These are phyloP conservation scores for Draba incana DNA, from an alignment of 345 rosid genomes.

Conservation along the genomic window DNA sequence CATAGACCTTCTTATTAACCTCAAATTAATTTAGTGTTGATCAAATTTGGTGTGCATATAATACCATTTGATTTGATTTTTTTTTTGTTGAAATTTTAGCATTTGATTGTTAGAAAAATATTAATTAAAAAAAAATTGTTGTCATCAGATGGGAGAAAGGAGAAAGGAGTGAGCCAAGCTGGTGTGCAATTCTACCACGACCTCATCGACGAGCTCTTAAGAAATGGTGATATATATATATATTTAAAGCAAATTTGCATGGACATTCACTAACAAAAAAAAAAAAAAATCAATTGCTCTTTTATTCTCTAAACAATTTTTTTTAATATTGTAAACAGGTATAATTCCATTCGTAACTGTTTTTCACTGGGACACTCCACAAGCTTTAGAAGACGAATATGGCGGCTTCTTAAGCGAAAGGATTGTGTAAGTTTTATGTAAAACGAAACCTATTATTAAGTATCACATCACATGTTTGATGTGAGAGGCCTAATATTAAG, in stretches of 20 bases:
- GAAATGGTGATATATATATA: constrained; percentile 39
- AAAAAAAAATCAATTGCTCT: no score
- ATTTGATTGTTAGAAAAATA: not conserved
- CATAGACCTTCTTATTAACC: no score
- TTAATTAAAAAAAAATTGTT: not conserved
- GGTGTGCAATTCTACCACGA: constrained; percentile 59
- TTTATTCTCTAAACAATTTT: not conserved
- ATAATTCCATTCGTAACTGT: constrained; percentile 39
- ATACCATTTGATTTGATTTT: no score
- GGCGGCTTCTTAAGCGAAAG: constrained; percentile 40
- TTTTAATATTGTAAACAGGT: constrained; percentile 1
- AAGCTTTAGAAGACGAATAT: constrained; percentile 44
- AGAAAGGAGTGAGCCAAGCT: constrained; percentile 45
- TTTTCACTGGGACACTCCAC: constrained; percentile 43
- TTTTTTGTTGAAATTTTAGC: no score
- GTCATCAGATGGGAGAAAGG: constrained; percentile 48
- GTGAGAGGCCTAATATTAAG: no score
- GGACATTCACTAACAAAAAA: no score
- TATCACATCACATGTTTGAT: no score
- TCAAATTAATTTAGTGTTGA: no score
- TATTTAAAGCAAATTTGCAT: not conserved
- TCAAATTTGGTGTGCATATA: no score
- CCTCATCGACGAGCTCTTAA: constrained; percentile 48
- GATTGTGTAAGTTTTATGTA: constrained; percentile 37
- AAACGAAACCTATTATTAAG: not conserved